Base-by-base conservation (phyloP, 2,329 filamentous ascomycete genomes). In the Talaromyces sp. region DNA sequence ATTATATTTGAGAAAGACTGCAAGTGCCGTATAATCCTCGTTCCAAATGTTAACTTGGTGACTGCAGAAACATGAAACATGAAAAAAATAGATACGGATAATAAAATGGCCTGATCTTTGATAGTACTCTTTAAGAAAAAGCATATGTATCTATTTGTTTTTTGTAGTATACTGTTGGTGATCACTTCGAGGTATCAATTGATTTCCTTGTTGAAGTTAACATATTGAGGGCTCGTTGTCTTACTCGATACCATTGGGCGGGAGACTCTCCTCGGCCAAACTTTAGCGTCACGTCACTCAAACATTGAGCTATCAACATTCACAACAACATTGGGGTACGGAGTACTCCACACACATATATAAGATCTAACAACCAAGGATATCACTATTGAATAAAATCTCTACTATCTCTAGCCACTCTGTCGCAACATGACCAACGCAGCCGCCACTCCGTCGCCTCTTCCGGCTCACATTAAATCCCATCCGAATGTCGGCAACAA, bases 361-460 rank as follows among this genome's bases (percentile, higher is more conserved):
- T 21, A 46, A 24, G 7, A 13, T 2, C n/a, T 17, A 24, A 17
- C 3, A 46, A 21, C 24, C 11, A 21, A 19, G 4, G 27, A 51
- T 10, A 21, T 24, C 9, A n/a, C 17, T 50, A 4, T 10, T 3
- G 5, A 13, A 21, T 49, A 50, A 50, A 24, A 49, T 35, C 3
- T 38, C 24, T 19, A 35, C 41, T 56, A 5, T 19, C 8, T 43
- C 41, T 7, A 3, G 19, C 43, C n/a, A 41, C 21, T 7, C 35
- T 46, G 17, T 52, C 7, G 13, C 31, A 59, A 19, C 52, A 62
- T 62, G 60, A 59, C 60, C 24, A 43, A 50, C 32, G 43, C 51
- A 38, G 27, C 54, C 26, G 38, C 38, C 9, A 50, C 55, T 51
- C 59, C 59, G 1, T 61, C 59, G n/a, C 51, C 59, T 14, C 59